Base-by-base conservation (phyloP, 805 yeast genomes). In the Komagataella phaffii region DNA sequence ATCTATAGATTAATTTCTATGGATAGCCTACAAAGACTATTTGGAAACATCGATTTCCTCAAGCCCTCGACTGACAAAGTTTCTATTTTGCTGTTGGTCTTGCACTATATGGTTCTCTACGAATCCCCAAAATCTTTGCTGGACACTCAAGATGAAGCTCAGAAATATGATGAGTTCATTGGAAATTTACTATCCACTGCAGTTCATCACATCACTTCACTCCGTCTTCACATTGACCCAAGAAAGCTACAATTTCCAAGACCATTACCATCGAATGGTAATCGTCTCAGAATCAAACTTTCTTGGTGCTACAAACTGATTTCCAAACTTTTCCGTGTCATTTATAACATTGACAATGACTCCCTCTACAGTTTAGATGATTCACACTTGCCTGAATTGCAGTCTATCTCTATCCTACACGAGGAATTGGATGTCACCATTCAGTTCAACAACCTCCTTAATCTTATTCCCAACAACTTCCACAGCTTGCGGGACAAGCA, bases 61-160 rank as follows among this genome's bases (percentile, higher is more conserved):
- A 73, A 73, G 53, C 72, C 76, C 6, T 69, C 75, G 3, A 59
- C 75, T 23, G 68, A 64, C 54, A 79, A 74, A 57, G 62, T 79
- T 36, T 81, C 78, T 58, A 75, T 79, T 10, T 70, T 74, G 49
- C 61, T 77, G 45, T 57, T 79, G 53, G 66, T 76, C 52, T 67
- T 78, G 51, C 73, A 75, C 57, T 76, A 74, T 58, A 67, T 80
- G 6, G 63, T 77, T n/a, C 61, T 59, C 49, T 67, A 60, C 54
- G 69, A 65, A 53, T 63, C 64, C 44, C 62, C 61, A 48, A 59
- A 57, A 47, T 55, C 56, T 44, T 53, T 51, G 6, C 24, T 53
- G 23, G 51, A 47, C 48, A 12, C 57, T 68, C 65, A 73, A 3
- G 71, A 71, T 53, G 70, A 47, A 24, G 70, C 52, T 17, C 59